Percentiles rank a stretch among this genome's conserved stretches.
These are phyloP conservation scores for Wickerhamiella bombiphila DNA, from an alignment of 805 yeast species.

Conservation along the genomic window DNA sequence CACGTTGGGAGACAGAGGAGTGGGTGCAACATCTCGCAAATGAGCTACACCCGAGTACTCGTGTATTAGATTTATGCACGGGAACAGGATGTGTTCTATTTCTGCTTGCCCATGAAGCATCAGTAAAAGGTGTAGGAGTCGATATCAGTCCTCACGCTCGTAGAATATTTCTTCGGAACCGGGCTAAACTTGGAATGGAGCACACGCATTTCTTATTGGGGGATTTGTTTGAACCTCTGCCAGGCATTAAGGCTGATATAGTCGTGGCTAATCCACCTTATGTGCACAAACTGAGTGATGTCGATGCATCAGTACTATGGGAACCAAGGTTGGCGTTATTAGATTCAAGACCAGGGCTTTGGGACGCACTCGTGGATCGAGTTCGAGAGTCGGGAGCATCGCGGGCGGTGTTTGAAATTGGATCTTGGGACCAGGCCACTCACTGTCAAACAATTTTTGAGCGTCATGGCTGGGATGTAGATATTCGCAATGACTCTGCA, in stretches of 20 bases:
- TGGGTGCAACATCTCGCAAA: conserved; percentile 44
- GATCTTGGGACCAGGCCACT: conserved; percentile 42
- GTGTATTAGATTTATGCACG: conserved; percentile 58
- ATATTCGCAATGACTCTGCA: conserved; percentile 14
- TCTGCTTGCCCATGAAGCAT: conserved; percentile 19
- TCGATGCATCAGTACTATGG: conserved; percentile 52
- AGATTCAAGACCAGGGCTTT: conserved; percentile 64
- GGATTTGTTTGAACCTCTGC: conserved; percentile 7
- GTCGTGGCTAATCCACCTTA: conserved; percentile 89
- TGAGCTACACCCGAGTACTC: conserved; percentile 11
- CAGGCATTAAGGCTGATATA: conserved; percentile 29
- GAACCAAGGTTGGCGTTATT: conserved; percentile 74
- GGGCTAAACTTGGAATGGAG: conserved; percentile 5
- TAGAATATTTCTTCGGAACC: conserved; percentile 27
- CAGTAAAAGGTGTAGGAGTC: conserved; percentile 43
- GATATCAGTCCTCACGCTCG: conserved; percentile 38
- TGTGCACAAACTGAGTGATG: conserved; percentile 35
- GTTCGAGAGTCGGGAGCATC: conserved; percentile 31
- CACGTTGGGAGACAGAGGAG: conserved; percentile 92
- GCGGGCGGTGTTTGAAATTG: conserved; percentile 67
- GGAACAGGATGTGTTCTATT: conserved; percentile 71
- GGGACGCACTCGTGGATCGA: conserved; percentile 35
- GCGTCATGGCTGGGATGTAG: conserved; percentile 30
- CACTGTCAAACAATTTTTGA: conserved; percentile 23
- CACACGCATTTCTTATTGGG: conserved; percentile 8